Evolutionary conservation across 495 filamentous ascomycete species (phyloP).

Genomic region (Aspergillus cavernicola): DNA sequence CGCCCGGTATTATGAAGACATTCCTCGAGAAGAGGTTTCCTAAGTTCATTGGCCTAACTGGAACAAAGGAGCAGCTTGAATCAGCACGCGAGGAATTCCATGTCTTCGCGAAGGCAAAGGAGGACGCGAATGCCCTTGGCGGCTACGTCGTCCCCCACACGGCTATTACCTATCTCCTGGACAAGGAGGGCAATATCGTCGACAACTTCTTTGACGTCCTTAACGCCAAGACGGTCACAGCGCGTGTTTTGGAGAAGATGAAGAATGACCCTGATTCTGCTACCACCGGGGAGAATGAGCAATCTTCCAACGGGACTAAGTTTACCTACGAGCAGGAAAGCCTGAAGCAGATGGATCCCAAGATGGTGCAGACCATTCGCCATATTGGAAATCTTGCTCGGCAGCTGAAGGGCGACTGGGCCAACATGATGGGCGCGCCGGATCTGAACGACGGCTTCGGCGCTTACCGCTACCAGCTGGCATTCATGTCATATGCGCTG

Average conservation of each 20-base stretch:
- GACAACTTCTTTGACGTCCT: constrained; percentile 8
- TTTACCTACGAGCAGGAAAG: background rate
- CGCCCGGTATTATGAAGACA: background rate
- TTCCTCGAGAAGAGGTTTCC: background rate
- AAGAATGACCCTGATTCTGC: background rate
- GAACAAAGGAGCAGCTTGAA: constrained; percentile 2
- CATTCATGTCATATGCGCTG: constrained; percentile 2
- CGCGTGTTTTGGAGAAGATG: background rate
- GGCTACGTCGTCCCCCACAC: constrained; percentile 4
- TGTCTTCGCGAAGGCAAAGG: constrained; percentile 1
- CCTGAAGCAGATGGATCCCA: background rate
- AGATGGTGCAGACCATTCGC: background rate
- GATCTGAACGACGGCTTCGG: constrained; percentile 9
- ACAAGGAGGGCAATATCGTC: background rate
- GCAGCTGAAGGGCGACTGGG: constrained; percentile 4
- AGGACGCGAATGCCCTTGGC: background rate
- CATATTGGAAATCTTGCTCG: constrained; percentile 5
- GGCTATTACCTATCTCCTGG: constrained; percentile 2
- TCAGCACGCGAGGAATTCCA: background rate
- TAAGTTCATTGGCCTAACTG: background rate
- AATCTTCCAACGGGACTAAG: background rate
- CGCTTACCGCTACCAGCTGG: constrained; percentile 1
- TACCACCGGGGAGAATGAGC: background rate
- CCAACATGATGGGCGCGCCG: constrained; percentile 3
- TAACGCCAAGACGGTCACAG: background rate